phyloP scores from a whole-genome alignment of 768 basidiomycete genomes.

The Agaricus bisporus region DNA sequence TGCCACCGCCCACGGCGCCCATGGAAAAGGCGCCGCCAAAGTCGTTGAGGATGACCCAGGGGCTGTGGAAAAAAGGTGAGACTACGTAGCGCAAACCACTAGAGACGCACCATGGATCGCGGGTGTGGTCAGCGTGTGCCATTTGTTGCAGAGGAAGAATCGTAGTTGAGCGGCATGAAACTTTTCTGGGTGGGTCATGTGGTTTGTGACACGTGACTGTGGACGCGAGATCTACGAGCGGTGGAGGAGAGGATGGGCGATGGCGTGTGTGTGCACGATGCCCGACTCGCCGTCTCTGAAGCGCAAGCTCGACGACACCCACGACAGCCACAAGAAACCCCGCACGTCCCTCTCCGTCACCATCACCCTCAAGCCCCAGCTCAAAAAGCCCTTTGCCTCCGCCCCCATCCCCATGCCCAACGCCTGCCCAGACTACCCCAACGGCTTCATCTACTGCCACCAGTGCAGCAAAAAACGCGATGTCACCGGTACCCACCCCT shows the following conservation, averaged over 20 bases:
- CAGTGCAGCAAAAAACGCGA: slow-evolving; percentile 66
- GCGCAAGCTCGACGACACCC: slow-evolving; percentile 40
- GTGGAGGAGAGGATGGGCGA: slow-evolving; percentile 9
- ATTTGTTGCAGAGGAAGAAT: slow-evolving; percentile 30
- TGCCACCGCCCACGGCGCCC: slow-evolving; percentile 96
- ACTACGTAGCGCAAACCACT: neutral
- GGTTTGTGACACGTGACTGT: slow-evolving; percentile 10
- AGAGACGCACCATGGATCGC: slow-evolving; percentile 76
- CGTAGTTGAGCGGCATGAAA: slow-evolving; percentile 13
- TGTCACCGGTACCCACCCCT: slow-evolving; percentile 34
- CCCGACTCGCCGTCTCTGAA: slow-evolving; percentile 32
- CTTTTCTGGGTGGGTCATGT: slow-evolving; percentile 8
- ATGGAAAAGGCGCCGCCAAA: slow-evolving; percentile 97
- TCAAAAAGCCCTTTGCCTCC: slow-evolving; percentile 21
- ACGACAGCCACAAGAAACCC: slow-evolving; percentile 26
- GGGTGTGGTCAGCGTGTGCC: slow-evolving; percentile 89
- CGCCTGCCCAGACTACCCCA: slow-evolving; percentile 26
- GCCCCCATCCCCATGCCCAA: slow-evolving; percentile 18
- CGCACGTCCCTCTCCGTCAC: slow-evolving; percentile 19
- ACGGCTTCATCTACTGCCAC: slow-evolving; percentile 56
- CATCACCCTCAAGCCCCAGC: slow-evolving; percentile 15
- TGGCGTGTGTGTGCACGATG: neutral
- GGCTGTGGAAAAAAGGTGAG: slow-evolving; percentile 51
- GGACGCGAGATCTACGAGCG: slow-evolving; percentile 3
- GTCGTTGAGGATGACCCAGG: slow-evolving; percentile 98